phyloP scores from a whole-genome alignment of 108 stramenopile genomes.

The Skeletonema grethae region DNA sequence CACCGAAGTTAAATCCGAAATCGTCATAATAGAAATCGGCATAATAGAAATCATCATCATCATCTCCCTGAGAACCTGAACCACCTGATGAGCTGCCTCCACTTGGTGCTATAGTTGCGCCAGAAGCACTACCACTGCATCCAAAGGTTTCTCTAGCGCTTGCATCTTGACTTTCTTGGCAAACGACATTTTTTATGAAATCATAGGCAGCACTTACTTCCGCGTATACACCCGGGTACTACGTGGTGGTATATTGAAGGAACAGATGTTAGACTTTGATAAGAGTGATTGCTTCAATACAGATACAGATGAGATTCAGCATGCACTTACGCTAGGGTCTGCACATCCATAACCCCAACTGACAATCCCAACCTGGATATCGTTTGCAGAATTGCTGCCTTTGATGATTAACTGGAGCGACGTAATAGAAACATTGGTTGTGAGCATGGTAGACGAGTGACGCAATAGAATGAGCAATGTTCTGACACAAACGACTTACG shows the following conservation, averaged over 20 bases:
- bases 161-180: neutral
- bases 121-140: neutral
- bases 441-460: too few species aligned
- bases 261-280: too few species aligned
- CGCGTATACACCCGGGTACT: neutral
- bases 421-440: too few species aligned
- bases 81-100: neutral
- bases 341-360: constrained; percentile 2
- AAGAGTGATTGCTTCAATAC: too few species aligned
- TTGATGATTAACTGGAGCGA: neutral
- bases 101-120: neutral
- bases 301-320: too few species aligned
- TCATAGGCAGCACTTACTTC: neutral
- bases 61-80: neutral
- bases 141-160: neutral
- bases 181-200: neutral
- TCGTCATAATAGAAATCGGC: neutral
- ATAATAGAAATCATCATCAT: too few species aligned
- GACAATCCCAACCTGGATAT: constrained; percentile 1
- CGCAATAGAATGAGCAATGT: too few species aligned
- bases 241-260: too few species aligned
- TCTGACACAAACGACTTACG: neutral
- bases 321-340: neutral
- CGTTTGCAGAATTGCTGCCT: neutral
- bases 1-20: neutral